Percentiles rank a stretch among this genome's conserved stretches.
These are phyloP conservation scores for Pleurotus citrinopileatus DNA, from an alignment of 768 basidiomycete genomes.

Conservation along the genomic window DNA sequence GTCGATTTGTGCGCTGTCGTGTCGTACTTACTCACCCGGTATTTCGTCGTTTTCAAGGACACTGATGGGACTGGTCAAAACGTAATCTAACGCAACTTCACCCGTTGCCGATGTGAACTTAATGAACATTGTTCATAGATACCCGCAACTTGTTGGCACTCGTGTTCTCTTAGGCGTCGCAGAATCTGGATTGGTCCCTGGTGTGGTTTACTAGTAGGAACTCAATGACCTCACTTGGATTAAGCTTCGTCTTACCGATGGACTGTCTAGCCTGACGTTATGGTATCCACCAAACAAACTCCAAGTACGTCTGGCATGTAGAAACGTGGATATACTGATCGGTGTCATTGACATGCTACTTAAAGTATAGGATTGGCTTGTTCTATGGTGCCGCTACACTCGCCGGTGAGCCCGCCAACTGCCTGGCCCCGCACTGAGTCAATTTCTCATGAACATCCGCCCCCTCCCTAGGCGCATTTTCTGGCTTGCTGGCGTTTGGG, in stretches of 20 bases:
- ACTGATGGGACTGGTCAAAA: conserved; percentile 66
- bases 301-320: conserved; percentile 29
- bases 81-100: conserved; percentile 28
- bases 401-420: conserved; percentile 38
- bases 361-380: conserved; percentile 41
- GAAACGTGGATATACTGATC: neutral
- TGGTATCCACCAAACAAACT: conserved; percentile 67
- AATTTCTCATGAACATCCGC: neutral
- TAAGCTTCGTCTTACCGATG: no score
- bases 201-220: conserved; percentile 68
- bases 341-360: neutral
- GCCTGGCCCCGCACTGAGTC: no score
- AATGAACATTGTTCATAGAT: conserved; percentile 31
- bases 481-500: conserved; percentile 54
- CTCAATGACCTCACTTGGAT: neutral
- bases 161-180: conserved; percentile 61
- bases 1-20: conserved; percentile 11
- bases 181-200: conserved; percentile 72
- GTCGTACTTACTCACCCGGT: neutral
- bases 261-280: conserved; percentile 45
- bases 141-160: conserved; percentile 56
- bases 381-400: conserved; percentile 67
- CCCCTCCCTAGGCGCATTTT: conserved; percentile 41
- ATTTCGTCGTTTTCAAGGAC: conserved; percentile 34
- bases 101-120: neutral